Evolutionary conservation across 2,329 filamentous ascomycete species (phyloP).

Genomic region (Curvularia lunata): DNA sequence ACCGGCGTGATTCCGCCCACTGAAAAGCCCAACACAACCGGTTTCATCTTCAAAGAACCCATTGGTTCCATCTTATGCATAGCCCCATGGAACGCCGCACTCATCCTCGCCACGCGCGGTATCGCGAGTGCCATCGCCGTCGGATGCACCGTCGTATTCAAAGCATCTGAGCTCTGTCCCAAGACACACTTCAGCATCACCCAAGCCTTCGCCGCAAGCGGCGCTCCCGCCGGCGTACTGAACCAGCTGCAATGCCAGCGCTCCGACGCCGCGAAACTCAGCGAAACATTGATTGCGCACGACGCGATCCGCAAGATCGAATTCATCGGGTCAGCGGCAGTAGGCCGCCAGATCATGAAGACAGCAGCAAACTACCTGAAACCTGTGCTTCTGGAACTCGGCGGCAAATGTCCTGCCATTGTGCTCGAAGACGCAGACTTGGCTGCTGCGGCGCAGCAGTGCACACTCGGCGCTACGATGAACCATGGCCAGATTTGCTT

Average conservation of each 20-base stretch:
- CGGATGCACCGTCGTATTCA: constrained; percentile 50
- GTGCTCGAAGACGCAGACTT: constrained; percentile 77
- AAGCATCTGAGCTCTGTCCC: constrained; percentile 39
- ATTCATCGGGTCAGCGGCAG: constrained; percentile 76
- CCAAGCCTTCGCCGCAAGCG: constrained; percentile 59
- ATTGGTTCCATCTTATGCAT: constrained; percentile 24
- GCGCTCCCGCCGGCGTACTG: constrained; percentile 73
- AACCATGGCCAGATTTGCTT: constrained; percentile 78
- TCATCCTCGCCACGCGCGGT: constrained; percentile 38
- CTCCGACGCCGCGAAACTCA: constrained; percentile 66
- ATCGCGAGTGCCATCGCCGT: constrained; percentile 64
- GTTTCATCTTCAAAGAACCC: constrained; percentile 44
- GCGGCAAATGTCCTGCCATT: constrained; percentile 79
- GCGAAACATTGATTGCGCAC: constrained; percentile 72
- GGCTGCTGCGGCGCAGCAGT: constrained; percentile 27
- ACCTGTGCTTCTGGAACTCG: constrained; percentile 78
- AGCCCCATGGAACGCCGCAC: constrained; percentile 57
- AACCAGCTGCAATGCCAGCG: constrained; percentile 69
- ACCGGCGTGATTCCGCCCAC: constrained; percentile 33
- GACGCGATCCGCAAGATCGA: constrained; percentile 71
- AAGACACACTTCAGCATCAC: constrained; percentile 28
- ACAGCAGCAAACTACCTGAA: constrained; percentile 76
- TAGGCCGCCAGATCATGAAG: constrained; percentile 71
- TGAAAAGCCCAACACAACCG: constrained; percentile 34
- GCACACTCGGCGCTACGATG: constrained; percentile 28